These are phyloP conservation scores for Urostyla sp. DNA, from an alignment of 73 alveolate genomes.

Conservation along the genomic window DNA sequence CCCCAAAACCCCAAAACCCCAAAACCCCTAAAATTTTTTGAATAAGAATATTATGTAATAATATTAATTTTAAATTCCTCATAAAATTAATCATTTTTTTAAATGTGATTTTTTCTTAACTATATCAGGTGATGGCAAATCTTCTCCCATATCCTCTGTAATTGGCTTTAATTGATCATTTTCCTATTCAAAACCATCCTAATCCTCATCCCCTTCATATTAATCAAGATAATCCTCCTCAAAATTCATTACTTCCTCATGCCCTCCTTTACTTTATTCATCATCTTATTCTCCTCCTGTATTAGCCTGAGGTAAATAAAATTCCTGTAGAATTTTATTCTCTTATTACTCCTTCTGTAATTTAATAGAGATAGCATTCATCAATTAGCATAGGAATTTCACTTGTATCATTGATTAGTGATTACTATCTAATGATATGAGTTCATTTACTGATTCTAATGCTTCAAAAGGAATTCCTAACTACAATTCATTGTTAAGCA, in stretches of 20 bases:
- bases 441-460: neutral
- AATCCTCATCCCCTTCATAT: slow-evolving; percentile 21
- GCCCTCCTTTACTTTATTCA: neutral
- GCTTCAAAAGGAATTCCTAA: neutral
- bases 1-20: too few relatives aligned
- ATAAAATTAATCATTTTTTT: too few relatives aligned
- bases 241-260: slow-evolving; percentile 39
- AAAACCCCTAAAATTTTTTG: too few relatives aligned
- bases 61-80: too few relatives aligned
- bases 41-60: too few relatives aligned
- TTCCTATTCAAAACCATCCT: neutral
- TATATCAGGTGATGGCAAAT: too few relatives aligned
- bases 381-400: neutral
- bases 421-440: slow-evolving; percentile 10
- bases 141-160: neutral
- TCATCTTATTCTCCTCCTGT: neutral
- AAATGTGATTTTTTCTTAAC: too few relatives aligned
- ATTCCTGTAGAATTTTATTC: slow-evolving; percentile 20
- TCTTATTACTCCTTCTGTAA: slow-evolving; percentile 22
- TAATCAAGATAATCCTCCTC: slow-evolving; percentile 29
- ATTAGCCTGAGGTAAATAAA: slow-evolving; percentile 17
- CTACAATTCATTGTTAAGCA: neutral
- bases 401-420: slow-evolving; percentile 14
- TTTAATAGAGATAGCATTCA: slow-evolving; percentile 3
- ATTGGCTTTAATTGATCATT: neutral